phyloP scores from a whole-genome alignment of 2,329 filamentous ascomycete genomes.

The Pseudocercospora macadamiae region DNA sequence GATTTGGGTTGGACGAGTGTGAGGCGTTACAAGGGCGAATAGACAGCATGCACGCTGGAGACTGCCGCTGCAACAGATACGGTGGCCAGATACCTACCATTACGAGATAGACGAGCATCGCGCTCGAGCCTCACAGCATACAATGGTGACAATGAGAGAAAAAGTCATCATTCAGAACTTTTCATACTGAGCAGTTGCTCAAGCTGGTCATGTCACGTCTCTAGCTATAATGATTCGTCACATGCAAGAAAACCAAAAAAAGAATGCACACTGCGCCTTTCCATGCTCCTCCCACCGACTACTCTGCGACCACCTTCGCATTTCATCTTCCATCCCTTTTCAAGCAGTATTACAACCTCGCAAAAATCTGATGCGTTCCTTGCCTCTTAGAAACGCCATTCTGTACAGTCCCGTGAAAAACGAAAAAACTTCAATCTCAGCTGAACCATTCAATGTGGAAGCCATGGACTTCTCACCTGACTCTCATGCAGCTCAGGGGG shows the following conservation, averaged over 20 bases:
- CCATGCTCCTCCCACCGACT: not conserved
- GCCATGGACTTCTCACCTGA: too few species aligned
- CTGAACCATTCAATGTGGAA: too few species aligned
- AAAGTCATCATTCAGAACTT: too few species aligned
- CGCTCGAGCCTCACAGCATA: constrained; percentile 1
- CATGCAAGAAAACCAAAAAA: too few species aligned
- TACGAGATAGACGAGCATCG: not conserved
- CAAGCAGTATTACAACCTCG: not conserved
- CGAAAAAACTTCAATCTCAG: too few species aligned
- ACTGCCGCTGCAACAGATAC: not conserved
- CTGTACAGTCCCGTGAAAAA: too few species aligned
- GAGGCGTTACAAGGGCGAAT: not conserved
- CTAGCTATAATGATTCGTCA: not conserved
- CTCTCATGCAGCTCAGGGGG: too few species aligned
- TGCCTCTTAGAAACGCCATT: too few species aligned
- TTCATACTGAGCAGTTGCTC: not conserved
- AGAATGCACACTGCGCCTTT: not conserved
- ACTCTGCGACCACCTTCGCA: not conserved
- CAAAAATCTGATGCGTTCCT: not conserved
- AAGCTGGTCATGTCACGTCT: constrained; percentile 1
- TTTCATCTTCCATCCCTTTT: not conserved
- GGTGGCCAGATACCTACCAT: not conserved
- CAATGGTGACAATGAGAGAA: too few species aligned
- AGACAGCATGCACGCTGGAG: not conserved
- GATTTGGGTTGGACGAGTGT: not conserved